Base-by-base conservation (phyloP, 2,329 filamentous ascomycete species). In the Colletotrichum ledebouriae region DNA sequence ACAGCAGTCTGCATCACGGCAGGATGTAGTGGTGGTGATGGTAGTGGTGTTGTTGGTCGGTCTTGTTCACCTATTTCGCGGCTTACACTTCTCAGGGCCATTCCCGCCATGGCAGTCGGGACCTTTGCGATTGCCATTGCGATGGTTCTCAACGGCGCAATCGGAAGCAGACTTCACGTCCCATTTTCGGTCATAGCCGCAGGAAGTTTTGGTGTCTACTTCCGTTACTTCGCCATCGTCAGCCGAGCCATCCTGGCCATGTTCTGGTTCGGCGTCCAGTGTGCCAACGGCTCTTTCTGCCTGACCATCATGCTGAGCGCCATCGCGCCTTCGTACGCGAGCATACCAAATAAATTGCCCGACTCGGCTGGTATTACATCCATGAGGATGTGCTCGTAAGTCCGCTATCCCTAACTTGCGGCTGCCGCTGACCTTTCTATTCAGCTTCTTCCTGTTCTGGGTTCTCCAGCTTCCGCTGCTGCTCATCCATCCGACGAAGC, bases 211-310 rank as follows among this genome's bases (percentile, higher is more conserved):
- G 79, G 79, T 10, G 81, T 76, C 70, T 78, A 79, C 71, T 74
- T 80, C 37, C 74, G 77, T 29, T 64, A 71, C 46, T 73, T 73
- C 41, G 64, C 70, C 34, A 75, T 85, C 50, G 73, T 83, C 6
- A 79, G 80, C 34, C 79, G 83, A 25, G 75, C 78, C 2, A 75
- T 84, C 49, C 75, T 85, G 17, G 83, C 82, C 29, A 81, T 85
- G 74, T 84, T 86, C 73, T 86, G 84, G 90, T 87, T 91, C 60
- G 88, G 89, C 0, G 90, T 92, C 53, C 88, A 91, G 44, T 61
- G 57, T 34, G 33, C 52, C 6, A 69, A 57, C n/a, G 57, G 67
- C 9, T 62, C 67, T 10, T 61, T 52, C n/a, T 50, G 50, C 47
- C 41, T 63, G 49, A 80, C 78, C 0, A 67, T 67, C 37, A 82